Percentiles rank a stretch among this genome's conserved stretches.
Evolutionary conservation across 2,329 filamentous ascomycete genomes (phyloP).

Genomic region (Alternaria arborescens): DNA sequence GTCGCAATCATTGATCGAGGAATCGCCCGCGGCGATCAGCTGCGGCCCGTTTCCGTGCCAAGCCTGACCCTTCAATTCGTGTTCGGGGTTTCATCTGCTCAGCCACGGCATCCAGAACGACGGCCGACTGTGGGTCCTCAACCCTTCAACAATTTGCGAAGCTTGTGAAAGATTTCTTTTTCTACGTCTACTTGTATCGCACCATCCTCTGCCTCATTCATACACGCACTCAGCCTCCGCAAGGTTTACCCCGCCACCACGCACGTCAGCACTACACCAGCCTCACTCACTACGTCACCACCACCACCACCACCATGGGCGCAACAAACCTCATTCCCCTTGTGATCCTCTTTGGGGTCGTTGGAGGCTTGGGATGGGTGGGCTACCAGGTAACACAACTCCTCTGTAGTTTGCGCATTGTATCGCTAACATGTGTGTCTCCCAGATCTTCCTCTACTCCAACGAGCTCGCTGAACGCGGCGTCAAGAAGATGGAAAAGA

Average conservation of each 20-base stretch:
- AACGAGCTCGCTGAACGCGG: constrained; percentile 72
- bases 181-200: neutral
- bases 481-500: constrained; percentile 74
- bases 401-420: neutral
- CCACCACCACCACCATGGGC: constrained; percentile 40
- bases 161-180: neutral
- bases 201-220: neutral
- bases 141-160: constrained; percentile 11
- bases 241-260: constrained; percentile 10
- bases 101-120: constrained; percentile 16
- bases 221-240: neutral
- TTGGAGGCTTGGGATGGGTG: constrained; percentile 69
- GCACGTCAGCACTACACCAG: neutral
- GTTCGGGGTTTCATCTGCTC: constrained; percentile 24
- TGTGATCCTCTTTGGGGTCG: constrained; percentile 67
- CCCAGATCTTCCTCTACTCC: constrained; percentile 70
- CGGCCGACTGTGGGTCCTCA: constrained; percentile 9
- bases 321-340: constrained; percentile 69
- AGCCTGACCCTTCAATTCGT: constrained; percentile 11
- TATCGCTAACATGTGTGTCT: constrained; percentile 7
- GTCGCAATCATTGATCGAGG: neutral
- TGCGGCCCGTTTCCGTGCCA: constrained; percentile 21
- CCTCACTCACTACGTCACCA: constrained; percentile 20
- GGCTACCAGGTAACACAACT: constrained; percentile 65
- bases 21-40: constrained; percentile 1